Conservation (phyloP, 2,329 filamentous ascomycete genomes). For the Xylaria sp. region DNA sequence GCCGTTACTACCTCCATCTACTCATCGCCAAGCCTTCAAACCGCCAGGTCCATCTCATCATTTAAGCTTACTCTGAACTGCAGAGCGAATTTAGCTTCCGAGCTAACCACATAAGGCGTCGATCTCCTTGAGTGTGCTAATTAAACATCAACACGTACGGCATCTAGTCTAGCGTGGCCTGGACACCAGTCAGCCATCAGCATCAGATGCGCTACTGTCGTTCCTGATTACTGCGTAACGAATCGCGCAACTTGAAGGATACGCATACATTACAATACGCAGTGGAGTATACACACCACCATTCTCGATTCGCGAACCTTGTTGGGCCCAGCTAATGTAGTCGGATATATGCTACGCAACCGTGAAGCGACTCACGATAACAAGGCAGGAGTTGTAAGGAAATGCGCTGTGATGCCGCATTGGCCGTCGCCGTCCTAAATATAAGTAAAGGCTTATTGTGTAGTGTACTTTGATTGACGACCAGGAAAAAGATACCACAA, state of each 20-base stretch:
- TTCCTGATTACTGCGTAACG: background rate
- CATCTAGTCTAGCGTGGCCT: background rate
- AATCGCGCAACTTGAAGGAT: background rate
- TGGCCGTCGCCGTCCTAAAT: background rate
- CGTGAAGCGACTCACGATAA: background rate
- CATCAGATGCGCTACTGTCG: background rate
- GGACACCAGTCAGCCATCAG: slow-evolving; percentile 12
- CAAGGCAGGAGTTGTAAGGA: background rate
- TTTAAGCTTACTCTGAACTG: slow-evolving; percentile 23
- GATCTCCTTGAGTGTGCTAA: slow-evolving; percentile 3
- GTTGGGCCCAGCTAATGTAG: too few species aligned
- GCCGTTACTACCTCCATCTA: background rate
- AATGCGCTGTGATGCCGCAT: background rate
- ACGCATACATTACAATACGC: too few species aligned
- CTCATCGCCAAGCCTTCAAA: slow-evolving; percentile 9
- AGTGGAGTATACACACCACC: too few species aligned
- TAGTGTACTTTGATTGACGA: background rate
- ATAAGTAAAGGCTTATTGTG: background rate
- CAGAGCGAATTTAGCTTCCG: slow-evolving; percentile 10
- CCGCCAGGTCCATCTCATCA: slow-evolving; percentile 1
- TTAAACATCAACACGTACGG: background rate
- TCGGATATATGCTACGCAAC: background rate
- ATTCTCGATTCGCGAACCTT: too few species aligned
- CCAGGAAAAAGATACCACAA: too few species aligned
- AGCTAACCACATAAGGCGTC: slow-evolving; percentile 9